A percentile compares a stretch with the other conserved stretches of the same genome.
Evolutionary conservation across 192 early-diverging fungal species (phyloP).

Genomic region (Podila verticillata): DNA sequence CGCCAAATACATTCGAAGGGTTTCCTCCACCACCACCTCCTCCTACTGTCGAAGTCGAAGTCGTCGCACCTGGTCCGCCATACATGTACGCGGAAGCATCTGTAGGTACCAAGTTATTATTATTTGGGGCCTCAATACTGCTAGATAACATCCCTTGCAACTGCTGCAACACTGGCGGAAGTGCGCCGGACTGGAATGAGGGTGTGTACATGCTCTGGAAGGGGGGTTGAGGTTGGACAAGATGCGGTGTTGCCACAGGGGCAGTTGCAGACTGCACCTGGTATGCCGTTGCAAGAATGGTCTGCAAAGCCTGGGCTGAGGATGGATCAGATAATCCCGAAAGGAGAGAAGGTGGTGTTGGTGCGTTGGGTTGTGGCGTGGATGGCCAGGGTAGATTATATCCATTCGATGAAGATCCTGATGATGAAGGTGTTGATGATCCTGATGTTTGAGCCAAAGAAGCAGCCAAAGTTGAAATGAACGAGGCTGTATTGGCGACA

Average conservation of each 20-base stretch:
- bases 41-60: background rate
- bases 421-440: background rate
- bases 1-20: background rate
- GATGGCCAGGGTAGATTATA: background rate
- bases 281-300: constrained; percentile 27
- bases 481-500: background rate
- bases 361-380: background rate
- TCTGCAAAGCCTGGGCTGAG: constrained; percentile 40
- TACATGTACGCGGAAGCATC: constrained; percentile 8
- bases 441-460: background rate
- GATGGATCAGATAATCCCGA: constrained; percentile 37
- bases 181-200: constrained; percentile 2
- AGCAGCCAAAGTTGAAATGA: background rate
- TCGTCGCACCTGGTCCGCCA: background rate
- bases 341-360: constrained; percentile 5
- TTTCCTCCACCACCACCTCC: no score
- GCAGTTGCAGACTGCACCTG: constrained; percentile 39
- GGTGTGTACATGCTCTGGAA: background rate
- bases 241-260: background rate
- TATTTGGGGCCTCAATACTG: constrained; percentile 43
- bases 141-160: constrained; percentile 45
- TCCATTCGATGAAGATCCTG: background rate
- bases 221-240: background rate
- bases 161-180: constrained; percentile 41
- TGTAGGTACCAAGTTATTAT: constrained; percentile 43